Base-by-base conservation (phyloP, 129 eudicot species). In the Heracleum sosnowskyi region DNA sequence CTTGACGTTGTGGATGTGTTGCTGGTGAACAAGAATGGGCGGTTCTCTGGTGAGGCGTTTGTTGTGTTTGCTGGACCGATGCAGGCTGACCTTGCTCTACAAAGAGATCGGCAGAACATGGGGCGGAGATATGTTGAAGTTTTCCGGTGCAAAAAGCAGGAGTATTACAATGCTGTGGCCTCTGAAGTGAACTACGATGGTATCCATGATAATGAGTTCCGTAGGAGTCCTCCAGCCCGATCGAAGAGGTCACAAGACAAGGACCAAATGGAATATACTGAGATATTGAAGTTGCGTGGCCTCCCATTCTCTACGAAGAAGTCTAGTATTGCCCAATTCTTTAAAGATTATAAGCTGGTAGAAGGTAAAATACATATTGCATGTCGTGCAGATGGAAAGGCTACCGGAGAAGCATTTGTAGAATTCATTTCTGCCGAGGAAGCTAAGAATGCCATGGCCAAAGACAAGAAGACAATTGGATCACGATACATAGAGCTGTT, bases 121-220 rank as follows among this genome's bases (percentile, higher is more conserved):
- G 98, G 98, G 22, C 84, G 92, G 71, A 87, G 98, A 78, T 94
- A 94, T 57, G 96, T 94, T 68, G 97, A 95, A 69, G 97, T 94
- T 39, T 94, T 94, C 82, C 82, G 87, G 89, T 95, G 99, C 90
- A 90, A 87, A 75, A 95, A 95, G 76, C 94, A 90, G 86, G 99
- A 95, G 7, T 95, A 95, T 79, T 92, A 95, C 85, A 66, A 87
- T 77, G 99, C 96, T 53, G 94, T 95, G 76, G 97, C 97, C 16
- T 85, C 88, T 22, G 99, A 95, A 87, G 95, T 90, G 81, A 85
- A 79, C 31, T 78, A 80, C 69, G 97, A 90, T 69, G 97, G 94
- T 15, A 74, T 60, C 47, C 78, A 80, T 71, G 89, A 85, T 20
- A 79, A 82, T 82, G 91, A 83, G 68, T 62, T 74, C 34, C 86